phyloP scores from a whole-genome alignment of 2,329 filamentous ascomycete species.

The Pseudocercospora musae region DNA sequence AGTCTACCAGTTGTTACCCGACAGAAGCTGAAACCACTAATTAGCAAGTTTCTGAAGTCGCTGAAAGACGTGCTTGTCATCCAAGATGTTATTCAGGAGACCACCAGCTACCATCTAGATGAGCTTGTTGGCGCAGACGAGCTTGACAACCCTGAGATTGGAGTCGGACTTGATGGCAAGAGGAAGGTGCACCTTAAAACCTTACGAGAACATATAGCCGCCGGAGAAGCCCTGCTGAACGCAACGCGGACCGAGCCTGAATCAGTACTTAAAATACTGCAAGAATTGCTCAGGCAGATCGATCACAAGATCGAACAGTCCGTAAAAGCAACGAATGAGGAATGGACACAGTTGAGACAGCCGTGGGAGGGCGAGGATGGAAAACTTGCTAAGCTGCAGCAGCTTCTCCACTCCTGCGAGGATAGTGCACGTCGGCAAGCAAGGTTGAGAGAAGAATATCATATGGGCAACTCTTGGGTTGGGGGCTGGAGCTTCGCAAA shows the following conservation, averaged over 20 bases:
- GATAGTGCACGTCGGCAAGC: neutral
- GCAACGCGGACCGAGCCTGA: neutral
- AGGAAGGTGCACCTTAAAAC: neutral
- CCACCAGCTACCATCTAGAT: neutral
- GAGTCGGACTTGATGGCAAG: neutral
- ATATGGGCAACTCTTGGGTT: neutral
- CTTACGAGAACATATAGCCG: neutral
- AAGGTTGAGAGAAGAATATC: neutral
- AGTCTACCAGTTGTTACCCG: neutral
- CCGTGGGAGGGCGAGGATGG: neutral
- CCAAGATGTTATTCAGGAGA: neutral
- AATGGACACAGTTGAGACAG: neutral
- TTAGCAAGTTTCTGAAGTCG: neutral
- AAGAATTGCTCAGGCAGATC: neutral
- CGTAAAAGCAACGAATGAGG: neutral
- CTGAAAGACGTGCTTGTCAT: neutral
- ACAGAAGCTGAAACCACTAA: neutral
- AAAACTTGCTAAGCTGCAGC: neutral
- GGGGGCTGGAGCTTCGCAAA: neutral
- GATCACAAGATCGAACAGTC: neutral
- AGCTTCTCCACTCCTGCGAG: neutral
- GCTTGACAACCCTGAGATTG: neutral
- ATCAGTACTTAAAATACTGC: neutral
- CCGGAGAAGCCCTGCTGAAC: neutral
- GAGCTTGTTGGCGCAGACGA: neutral